Percentiles rank a stretch among this genome's conserved stretches.
phyloP scores from a whole-genome alignment of 2,329 filamentous ascomycete genomes.

The Penicillium psychrosexuale region DNA sequence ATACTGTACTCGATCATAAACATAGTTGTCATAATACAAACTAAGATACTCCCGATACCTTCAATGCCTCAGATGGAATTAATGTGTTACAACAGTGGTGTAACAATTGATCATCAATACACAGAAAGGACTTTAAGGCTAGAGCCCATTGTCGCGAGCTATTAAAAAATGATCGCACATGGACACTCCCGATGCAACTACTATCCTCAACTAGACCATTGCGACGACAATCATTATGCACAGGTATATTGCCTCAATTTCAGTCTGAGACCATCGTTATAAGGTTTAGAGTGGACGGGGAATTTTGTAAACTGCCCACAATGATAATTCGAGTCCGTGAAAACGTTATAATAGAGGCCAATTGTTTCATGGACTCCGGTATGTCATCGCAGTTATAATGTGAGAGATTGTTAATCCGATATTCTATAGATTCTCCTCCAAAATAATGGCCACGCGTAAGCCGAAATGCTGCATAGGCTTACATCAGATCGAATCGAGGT shows the following conservation, averaged over 20 bases:
- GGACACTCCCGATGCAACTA: not conserved
- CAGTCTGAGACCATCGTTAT: not conserved
- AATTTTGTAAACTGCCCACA: not conserved
- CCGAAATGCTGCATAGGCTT: not conserved
- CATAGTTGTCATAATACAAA: not conserved
- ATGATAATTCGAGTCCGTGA: not conserved
- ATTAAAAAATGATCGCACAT: not conserved
- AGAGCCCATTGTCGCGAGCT: too few relatives aligned
- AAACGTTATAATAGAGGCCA: too few relatives aligned
- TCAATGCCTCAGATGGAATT: not conserved
- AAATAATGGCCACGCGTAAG: not conserved
- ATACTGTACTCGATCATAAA: too few relatives aligned
- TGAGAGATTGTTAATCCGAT: too few relatives aligned
- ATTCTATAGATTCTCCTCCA: not conserved
- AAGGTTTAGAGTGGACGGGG: not conserved
- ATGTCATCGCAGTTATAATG: not conserved
- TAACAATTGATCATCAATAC: not conserved
- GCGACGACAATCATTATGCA: not conserved
- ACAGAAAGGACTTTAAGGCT: not conserved
- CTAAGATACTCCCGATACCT: not conserved
- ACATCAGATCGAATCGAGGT: not conserved
- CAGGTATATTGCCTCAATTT: not conserved
- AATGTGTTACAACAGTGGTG: not conserved
- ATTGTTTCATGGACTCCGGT: too few relatives aligned
- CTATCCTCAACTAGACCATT: not conserved